Conservation (phyloP, 306 rosid species). For the Dalbergia oliveri region DNA sequence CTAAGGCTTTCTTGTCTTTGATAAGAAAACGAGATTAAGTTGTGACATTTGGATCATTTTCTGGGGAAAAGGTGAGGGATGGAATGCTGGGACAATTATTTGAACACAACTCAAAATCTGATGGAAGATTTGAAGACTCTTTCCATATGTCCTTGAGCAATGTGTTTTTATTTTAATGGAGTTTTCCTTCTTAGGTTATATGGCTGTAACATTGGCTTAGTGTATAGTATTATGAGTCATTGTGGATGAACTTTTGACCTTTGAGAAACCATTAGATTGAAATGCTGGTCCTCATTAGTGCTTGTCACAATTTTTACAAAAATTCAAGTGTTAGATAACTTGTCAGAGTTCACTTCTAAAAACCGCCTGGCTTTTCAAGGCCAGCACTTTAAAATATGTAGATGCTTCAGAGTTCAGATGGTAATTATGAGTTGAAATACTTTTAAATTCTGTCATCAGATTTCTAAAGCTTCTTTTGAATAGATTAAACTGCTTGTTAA, state of each 20-base stretch:
- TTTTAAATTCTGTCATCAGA: conserved; percentile 26
- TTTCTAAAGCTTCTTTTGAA: conserved; percentile 25
- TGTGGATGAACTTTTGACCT: conserved; percentile 19
- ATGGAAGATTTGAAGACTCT: conserved; percentile 5
- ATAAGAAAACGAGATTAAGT: neutral
- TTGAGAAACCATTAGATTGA: conserved; percentile 25
- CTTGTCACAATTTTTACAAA: neutral
- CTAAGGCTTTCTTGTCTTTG: neutral
- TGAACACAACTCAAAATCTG: neutral
- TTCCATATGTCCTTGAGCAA: no score
- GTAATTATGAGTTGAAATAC: conserved; percentile 24
- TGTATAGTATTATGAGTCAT: neutral
- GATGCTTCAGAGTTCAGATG: conserved; percentile 10
- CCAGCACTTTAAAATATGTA: neutral
- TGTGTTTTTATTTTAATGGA: no score
- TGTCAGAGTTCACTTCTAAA: conserved; percentile 5
- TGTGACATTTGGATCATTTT: conserved; percentile 20
- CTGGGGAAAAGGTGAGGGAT: neutral
- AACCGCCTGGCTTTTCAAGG: neutral
- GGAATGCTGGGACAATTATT: neutral
- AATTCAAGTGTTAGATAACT: neutral
- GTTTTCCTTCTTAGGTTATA: conserved; percentile 13
- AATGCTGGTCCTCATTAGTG: neutral
- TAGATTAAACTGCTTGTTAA: conserved; percentile 24
- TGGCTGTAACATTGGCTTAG: neutral